Conservation (phyloP, 257 asterid species). For the Capsicum baccatum region DNA sequence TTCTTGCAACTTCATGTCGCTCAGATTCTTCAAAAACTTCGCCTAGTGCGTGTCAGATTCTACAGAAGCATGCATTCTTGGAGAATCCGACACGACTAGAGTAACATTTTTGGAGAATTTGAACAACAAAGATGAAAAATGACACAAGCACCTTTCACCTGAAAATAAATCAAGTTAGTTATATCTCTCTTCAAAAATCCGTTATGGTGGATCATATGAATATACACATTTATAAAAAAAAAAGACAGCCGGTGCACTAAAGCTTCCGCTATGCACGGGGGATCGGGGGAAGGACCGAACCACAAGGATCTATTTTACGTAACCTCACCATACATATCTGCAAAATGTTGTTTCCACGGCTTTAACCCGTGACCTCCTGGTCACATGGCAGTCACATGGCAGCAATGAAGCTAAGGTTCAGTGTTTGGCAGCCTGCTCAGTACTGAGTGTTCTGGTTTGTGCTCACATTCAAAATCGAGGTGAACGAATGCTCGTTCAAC, state of each 20-base stretch:
- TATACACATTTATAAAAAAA: conserved; percentile 10
- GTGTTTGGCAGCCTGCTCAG: conserved; percentile 73
- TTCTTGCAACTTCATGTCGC: not conserved
- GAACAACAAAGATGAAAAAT: not conserved
- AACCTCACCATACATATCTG: no score
- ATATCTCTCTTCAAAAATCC: not conserved
- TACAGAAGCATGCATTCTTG: not conserved
- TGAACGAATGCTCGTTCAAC: conserved; percentile 96
- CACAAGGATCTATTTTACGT: no score
- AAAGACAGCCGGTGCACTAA: no score
- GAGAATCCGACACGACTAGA: not conserved
- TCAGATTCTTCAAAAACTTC: not conserved
- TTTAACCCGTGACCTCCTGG: no score
- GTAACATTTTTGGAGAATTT: not conserved
- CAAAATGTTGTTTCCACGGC: no score
- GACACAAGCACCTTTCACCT: not conserved
- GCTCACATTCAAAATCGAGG: conserved; percentile 78
- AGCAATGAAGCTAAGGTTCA: conserved; percentile 52
- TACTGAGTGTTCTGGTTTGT: conserved; percentile 87
- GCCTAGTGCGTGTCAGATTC: not conserved
- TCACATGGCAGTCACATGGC: no score
- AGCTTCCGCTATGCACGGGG: no score
- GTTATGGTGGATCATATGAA: not conserved
- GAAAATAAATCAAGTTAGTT: not conserved
- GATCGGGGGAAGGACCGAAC: no score